A percentile compares a stretch with the other conserved stretches of the same genome.
Evolutionary conservation across 257 asterid species (phyloP).

Genomic region (Knoxia roxburghii): DNA sequence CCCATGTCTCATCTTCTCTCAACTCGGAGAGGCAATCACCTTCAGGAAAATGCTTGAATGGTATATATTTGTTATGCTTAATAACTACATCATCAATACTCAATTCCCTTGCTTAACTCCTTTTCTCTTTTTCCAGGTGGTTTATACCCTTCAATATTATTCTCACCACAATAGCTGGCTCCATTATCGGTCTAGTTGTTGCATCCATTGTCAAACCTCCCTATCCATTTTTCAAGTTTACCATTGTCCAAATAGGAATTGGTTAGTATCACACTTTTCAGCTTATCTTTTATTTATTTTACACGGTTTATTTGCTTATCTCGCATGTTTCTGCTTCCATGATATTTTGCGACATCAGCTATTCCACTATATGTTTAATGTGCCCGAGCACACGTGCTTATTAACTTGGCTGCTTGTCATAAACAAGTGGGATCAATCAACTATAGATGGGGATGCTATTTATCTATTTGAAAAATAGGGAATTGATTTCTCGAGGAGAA

Average conservation of each 20-base stretch:
- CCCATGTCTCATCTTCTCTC: constrained; percentile 93
- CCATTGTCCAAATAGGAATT: constrained; percentile 83
- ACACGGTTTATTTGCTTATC: not conserved
- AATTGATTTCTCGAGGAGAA: not conserved
- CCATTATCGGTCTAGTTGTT: constrained; percentile 76
- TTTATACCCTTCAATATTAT: constrained; percentile 90
- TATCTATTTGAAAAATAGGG: not conserved
- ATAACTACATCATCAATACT: not conserved
- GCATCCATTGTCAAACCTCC: constrained; percentile 73
- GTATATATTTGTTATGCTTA: constrained; percentile 29
- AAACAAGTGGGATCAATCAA: not conserved
- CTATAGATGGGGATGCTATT: not conserved
- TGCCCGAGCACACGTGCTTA: not conserved
- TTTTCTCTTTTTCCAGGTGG: constrained; percentile 64
- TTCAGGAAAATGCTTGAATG: constrained; percentile 68
- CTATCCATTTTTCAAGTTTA: constrained; percentile 84
- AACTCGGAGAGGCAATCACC: constrained; percentile 89
- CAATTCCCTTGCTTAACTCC: not conserved
- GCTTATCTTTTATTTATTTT: not conserved
- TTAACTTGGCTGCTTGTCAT: not conserved
- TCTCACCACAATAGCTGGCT: constrained; percentile 75
- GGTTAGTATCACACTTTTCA: constrained; percentile 35
- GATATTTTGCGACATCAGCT: no score
- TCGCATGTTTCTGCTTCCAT: constrained; percentile 2
- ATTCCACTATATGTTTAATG: not conserved